Base-by-base conservation (phyloP, 768 basidiomycete species). In the Pholiota molesta region DNA sequence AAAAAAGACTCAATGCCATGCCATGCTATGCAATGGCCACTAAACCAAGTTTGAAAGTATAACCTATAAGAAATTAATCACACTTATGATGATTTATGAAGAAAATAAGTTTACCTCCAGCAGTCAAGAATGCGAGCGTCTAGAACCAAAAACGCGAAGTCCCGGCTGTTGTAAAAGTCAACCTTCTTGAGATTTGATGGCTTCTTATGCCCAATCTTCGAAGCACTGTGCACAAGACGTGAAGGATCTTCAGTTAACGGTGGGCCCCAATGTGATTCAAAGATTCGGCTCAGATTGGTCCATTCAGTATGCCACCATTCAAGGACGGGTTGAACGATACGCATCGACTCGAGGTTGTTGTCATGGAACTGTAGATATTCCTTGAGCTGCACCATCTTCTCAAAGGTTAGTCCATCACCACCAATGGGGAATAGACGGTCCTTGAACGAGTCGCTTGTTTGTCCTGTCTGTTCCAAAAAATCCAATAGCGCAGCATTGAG, bases 321-420 rank as follows among this genome's bases (percentile, higher is more conserved):
- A 3, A 75, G 68, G 1, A 70, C 23, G 1, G 74, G 74, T 40
- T 72, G 60, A n/a, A 73, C 52, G 35, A 67, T 35, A 1, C 65
- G 60, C 35, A 75, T 35, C 5, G 65, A 47, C 19, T 71, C 54
- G 33, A 71, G 63, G 2, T 57, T 44, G 35, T 67, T 62, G 0
- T 62, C 53, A 53, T 74, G 66, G 16, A 71, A 66, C 57, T 77
- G 69, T n/a, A 75, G 64, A 59, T 69, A 71, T 14, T 65, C 58
- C 52, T 71, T 60, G 8, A 73, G 55, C 29, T 68, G 61, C 2
- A 69, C 28, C 13, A 74, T 59, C 62, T 71, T 72, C 57, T 78
- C 71, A 61, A 61, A 79, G 1, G 77, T 76, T 33, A 77, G 66
- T 1, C 78, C 77, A 65, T 79, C 76, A 1, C 77, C 75, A 14